Evolutionary conservation across 1,284 basidiomycete species (phyloP).

Genomic region (Heimioporus punctisporus): DNA sequence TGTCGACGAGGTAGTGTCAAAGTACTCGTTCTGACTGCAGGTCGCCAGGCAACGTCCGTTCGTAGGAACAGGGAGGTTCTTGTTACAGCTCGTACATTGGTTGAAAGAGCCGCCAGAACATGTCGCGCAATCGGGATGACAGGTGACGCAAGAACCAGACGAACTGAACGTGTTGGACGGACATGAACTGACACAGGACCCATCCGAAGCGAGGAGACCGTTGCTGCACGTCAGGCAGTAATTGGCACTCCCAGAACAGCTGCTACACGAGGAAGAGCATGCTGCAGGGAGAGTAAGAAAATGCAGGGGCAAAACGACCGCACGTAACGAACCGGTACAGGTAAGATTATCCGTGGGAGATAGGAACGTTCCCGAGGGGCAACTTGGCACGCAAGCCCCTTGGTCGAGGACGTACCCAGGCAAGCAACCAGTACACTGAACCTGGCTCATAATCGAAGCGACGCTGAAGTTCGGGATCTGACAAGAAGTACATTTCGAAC

Average conservation of each 20-base stretch:
- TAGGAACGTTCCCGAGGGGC: constrained; percentile 74
- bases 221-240: constrained; percentile 75
- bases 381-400: constrained; percentile 67
- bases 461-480: constrained; percentile 69
- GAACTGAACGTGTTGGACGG: constrained; percentile 71
- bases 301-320: constrained; percentile 2
- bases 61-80: constrained; percentile 68
- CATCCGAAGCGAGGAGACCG: constrained; percentile 63
- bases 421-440: constrained; percentile 76
- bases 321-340: constrained; percentile 54
- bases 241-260: constrained; percentile 63
- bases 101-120: constrained; percentile 75
- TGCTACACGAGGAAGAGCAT: constrained; percentile 73
- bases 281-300: constrained; percentile 42
- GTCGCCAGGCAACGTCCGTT: constrained; percentile 76
- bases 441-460: constrained; percentile 62
- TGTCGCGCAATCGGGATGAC: constrained; percentile 81
- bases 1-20: constrained; percentile 60
- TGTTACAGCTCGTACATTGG: constrained; percentile 73
- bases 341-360: constrained; percentile 70
- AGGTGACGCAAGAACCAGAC: constrained; percentile 64
- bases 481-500: constrained; percentile 78
- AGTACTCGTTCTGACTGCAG: constrained; percentile 71
- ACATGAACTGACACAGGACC: constrained; percentile 74
- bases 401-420: constrained; percentile 73